Percentiles rank a stretch among this genome's conserved stretches.
Conservation (phyloP, 371 early-diverging fungal genomes). For the Thermomucor indicae-seudaticae region DNA sequence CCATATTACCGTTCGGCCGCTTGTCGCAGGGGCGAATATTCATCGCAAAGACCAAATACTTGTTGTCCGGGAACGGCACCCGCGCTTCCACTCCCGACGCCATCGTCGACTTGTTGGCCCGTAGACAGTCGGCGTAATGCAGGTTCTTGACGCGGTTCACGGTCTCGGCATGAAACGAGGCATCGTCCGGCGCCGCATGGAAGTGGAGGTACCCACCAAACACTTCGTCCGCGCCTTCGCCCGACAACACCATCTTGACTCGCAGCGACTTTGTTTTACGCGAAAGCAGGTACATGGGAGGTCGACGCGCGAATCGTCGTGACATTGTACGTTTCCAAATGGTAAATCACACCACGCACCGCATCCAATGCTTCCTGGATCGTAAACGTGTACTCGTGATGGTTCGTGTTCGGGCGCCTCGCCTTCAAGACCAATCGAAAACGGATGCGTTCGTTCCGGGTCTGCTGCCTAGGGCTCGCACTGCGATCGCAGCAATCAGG, state of each 20-base stretch:
- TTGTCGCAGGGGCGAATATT: constrained; percentile 79
- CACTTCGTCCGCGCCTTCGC: constrained; percentile 96
- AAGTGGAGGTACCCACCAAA: constrained; percentile 98
- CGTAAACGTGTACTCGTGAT: constrained; percentile 93
- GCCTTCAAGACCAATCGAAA: constrained; percentile 94
- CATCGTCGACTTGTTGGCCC: constrained; percentile 98
- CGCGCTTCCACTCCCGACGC: constrained; percentile 99
- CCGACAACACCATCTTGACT: constrained; percentile 97
- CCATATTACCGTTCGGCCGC: constrained; percentile 66
- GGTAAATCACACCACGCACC: constrained; percentile 90
- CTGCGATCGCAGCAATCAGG: constrained; percentile 91
- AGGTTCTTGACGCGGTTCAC: constrained; percentile 90
- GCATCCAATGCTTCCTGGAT: constrained; percentile 95
- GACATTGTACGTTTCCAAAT: constrained; percentile 96
- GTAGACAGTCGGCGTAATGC: constrained; percentile 91
- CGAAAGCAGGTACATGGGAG: constrained; percentile 95
- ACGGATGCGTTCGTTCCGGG: constrained; percentile 70
- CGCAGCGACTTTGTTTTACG: constrained; percentile 96
- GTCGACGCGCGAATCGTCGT: constrained; percentile 95
- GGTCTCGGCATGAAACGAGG: constrained; percentile 82
- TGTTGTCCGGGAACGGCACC: constrained; percentile 93
- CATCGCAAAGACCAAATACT: constrained; percentile 88
- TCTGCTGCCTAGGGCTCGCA: constrained; percentile 43
- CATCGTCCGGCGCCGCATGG: constrained; percentile 83
- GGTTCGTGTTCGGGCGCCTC: constrained; percentile 80